Percentiles rank a stretch among this genome's conserved stretches.
Conservation (phyloP, 305 asterid species). For the Rubia tinctorum region DNA sequence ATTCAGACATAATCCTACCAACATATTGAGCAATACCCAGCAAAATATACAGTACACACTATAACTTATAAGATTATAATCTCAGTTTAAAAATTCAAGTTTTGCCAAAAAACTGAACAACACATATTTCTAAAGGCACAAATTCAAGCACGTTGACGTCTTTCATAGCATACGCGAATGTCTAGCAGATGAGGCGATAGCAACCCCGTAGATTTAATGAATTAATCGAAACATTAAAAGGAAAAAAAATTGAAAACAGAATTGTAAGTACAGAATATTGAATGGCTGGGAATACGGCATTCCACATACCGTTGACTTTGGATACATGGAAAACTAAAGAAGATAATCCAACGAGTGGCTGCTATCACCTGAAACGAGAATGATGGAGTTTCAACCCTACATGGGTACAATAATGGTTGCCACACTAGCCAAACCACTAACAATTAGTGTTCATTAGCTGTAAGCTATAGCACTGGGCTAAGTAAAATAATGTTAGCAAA, state of each 20-base stretch:
- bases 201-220: not conserved
- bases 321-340: not conserved
- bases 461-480: slow-evolving; percentile 4
- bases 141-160: not conserved
- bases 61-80: not conserved
- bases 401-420: slow-evolving; percentile 7
- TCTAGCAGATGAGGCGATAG: not conserved
- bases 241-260: not conserved
- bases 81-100: not conserved
- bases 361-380: not conserved
- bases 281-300: not conserved
- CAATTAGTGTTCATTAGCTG: not conserved
- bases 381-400: slow-evolving; percentile 14
- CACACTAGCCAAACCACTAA: slow-evolving; percentile 17
- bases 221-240: no score
- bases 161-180: not conserved
- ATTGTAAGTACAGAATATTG: not conserved
- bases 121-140: not conserved
- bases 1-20: not conserved
- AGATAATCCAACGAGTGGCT: not conserved
- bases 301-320: not conserved
- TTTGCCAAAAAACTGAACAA: not conserved
- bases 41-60: not conserved
- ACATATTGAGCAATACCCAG: slow-evolving; percentile 1
- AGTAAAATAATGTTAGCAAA: not conserved